Conservation (phyloP, 2,329 filamentous ascomycete species). For the Aureobasidium sp. region DNA sequence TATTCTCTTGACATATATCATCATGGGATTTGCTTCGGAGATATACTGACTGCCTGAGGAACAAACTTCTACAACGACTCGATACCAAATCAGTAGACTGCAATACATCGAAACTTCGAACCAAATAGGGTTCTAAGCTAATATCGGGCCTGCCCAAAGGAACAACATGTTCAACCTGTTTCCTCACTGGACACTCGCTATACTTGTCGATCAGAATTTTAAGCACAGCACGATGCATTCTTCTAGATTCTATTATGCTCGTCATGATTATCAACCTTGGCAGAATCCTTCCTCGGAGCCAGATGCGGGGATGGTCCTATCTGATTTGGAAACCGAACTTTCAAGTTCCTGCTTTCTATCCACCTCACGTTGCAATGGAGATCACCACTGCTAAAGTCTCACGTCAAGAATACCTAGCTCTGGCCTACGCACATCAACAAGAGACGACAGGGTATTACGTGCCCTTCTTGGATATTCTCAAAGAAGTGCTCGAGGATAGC, state of each 20-base stretch:
- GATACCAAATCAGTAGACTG: too few species aligned
- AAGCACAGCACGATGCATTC: neutral
- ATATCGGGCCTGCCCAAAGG: too few species aligned
- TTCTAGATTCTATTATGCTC: neutral
- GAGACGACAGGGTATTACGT: neutral
- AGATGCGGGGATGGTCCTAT: neutral
- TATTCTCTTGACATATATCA: neutral
- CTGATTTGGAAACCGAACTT: neutral
- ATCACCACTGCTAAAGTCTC: neutral
- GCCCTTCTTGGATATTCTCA: neutral
- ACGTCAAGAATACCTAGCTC: neutral
- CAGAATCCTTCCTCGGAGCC: neutral
- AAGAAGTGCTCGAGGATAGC: neutral
- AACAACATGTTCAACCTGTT: too few species aligned
- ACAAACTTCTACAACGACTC: too few species aligned
- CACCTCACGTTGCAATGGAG: neutral
- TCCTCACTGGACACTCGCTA: neutral
- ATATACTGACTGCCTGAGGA: too few species aligned
- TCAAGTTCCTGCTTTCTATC: neutral
- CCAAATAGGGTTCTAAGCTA: too few species aligned
- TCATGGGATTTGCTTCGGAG: too few species aligned
- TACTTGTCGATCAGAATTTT: neutral
- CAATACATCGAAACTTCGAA: too few species aligned
- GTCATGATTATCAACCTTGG: neutral
- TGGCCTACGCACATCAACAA: neutral